These are phyloP conservation scores for Yamadazyma kanchanaburiensis DNA, from an alignment of 1,139 yeast genomes.

Conservation along the genomic window DNA sequence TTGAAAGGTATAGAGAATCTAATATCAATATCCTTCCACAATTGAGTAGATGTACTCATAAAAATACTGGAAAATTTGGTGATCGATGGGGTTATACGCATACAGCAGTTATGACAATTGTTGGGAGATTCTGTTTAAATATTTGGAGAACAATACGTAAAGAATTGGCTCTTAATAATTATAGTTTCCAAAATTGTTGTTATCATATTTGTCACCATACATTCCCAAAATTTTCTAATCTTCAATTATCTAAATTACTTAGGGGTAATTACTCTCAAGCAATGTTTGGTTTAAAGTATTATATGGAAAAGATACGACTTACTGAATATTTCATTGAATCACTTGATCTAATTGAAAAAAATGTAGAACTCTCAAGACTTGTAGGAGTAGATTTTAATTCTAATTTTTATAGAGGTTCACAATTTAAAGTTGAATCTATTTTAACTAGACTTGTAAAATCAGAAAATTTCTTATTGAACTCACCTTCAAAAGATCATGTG, in stretches of 20 bases:
- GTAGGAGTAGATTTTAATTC: constrained; percentile 90
- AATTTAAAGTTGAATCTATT: constrained; percentile 86
- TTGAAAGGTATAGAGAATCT: constrained; percentile 56
- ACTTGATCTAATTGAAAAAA: constrained; percentile 66
- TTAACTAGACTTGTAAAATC: constrained; percentile 69
- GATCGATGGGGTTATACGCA: constrained; percentile 85
- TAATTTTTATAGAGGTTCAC: constrained; percentile 87
- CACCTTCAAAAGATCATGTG: constrained; percentile 82
- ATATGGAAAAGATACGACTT: constrained; percentile 44
- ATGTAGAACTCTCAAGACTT: constrained; percentile 80
- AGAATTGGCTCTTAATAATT: constrained; percentile 62
- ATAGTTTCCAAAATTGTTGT: constrained; percentile 74
- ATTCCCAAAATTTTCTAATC: constrained; percentile 57
- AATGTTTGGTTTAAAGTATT: constrained; percentile 48
- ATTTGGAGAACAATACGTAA: constrained; percentile 75
- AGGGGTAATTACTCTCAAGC: constrained; percentile 21
- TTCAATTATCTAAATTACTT: constrained; percentile 54
- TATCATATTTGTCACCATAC: constrained; percentile 64
- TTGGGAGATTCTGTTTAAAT: constrained; percentile 81
- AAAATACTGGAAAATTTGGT: constrained; percentile 52
- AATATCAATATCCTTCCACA: constrained; percentile 50
- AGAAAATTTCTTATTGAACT: constrained; percentile 67
- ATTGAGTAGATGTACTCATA: constrained; percentile 43
- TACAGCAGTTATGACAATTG: constrained; percentile 62
- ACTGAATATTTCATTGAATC: constrained; percentile 50